A percentile compares a stretch with the other conserved stretches of the same genome.
phyloP scores from a whole-genome alignment of 2,329 filamentous ascomycete genomes.

The Ceratocystis papillata region DNA sequence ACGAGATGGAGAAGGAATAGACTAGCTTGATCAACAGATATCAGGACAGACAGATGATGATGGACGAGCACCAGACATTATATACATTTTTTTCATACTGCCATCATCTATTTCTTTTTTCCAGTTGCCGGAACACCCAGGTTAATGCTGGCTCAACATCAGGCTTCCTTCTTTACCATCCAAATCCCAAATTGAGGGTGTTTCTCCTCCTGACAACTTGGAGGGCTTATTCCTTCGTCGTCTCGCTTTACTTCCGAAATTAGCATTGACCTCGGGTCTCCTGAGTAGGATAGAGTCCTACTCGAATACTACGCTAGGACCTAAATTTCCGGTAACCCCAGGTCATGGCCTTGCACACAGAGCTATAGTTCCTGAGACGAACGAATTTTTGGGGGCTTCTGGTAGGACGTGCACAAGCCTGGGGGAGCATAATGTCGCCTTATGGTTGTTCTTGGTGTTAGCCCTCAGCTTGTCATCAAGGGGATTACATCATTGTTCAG shows the following conservation, averaged over 20 bases:
- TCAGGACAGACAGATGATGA: too few species aligned
- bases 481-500: background rate
- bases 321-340: background rate
- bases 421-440: background rate
- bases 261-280: background rate
- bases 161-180: background rate
- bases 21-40: background rate
- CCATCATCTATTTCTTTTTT: too few species aligned
- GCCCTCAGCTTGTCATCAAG: background rate
- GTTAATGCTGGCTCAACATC: background rate
- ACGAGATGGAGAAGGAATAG: background rate
- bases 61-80: background rate
- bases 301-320: background rate
- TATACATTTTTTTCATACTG: background rate
- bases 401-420: background rate
- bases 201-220: background rate
- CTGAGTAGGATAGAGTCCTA: background rate
- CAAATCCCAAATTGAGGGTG: background rate
- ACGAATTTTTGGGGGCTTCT: background rate
- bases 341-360: background rate
- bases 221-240: background rate
- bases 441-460: background rate
- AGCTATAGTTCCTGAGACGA: background rate
- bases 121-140: background rate
- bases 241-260: slow-evolving; percentile 7